Evolutionary conservation across 768 basidiomycete genomes (phyloP), one percentile per base, ranked within the genome.

Genomic region (Xerocomellus intermedius): DNA sequence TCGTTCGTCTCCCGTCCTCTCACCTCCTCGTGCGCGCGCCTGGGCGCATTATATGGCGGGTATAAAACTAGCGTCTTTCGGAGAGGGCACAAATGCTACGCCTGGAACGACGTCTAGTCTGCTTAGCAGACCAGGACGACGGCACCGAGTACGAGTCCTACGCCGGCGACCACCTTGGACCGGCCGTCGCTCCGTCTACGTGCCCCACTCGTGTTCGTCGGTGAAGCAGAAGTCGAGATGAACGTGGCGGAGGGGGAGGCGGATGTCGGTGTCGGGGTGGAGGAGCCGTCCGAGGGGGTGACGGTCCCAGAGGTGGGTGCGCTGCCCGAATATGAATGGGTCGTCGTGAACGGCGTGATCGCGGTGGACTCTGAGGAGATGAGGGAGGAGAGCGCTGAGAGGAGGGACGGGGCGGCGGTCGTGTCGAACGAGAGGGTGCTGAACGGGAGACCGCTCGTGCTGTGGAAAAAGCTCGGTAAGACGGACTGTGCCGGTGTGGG

Each of bases 311-410:
- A 17, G n/a, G 22, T 14, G 8, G 22, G 21, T 5, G 24, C 24
- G 24, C 24, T 24, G 24, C 14, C 12, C 2, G 26, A 4, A 2
- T 10, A 8, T 3, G 50, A 14, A 2, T 44, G 10, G 28, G 44
- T 8, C 26, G 54, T 43, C 9, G 30, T 32, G 16, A n/a, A 46
- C 6, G 69, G 60, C 17, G 14, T 42, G 39, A 68, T 1, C 7
- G 50, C 50, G 28, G 53, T 64, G 19, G 69, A 67, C 21, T 65
- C 57, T 24, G 69, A 65, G 33, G 69, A 67, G 42, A 67, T 57
- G 54, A 69, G 56, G 2, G 65, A 69, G 35, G 68, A 66, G 37
- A 61, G 52, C 8, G 54, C 60, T 10, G 67, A 58, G 36, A 65
- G 21, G 26, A 55, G 0, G 32, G 69, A 69, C 4, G 60, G 32